Percentiles rank a stretch among this genome's conserved stretches.
Evolutionary conservation across 805 yeast species (phyloP).

Genomic region (Candida maris): DNA sequence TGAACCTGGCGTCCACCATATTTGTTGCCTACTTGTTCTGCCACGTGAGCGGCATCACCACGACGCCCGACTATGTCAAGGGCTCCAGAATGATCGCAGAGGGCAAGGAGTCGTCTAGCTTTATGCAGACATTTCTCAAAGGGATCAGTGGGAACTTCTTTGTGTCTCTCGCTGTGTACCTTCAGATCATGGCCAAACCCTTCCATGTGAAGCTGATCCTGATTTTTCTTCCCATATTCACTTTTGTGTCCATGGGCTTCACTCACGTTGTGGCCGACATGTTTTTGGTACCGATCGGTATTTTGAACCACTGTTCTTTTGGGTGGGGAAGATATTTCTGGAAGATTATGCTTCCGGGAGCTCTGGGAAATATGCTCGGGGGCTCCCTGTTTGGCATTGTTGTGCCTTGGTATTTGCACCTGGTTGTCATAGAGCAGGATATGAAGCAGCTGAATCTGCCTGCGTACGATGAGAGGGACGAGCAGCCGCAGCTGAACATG

Average conservation of each 20-base stretch:
- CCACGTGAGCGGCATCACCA: conserved; percentile 49
- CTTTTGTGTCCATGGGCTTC: conserved; percentile 76
- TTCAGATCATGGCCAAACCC: conserved; percentile 77
- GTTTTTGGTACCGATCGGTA: conserved; percentile 62
- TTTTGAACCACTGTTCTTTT: conserved; percentile 62
- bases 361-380: conserved; percentile 77
- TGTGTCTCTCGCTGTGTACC: conserved; percentile 70
- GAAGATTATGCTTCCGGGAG: conserved; percentile 69
- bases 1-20: conserved; percentile 60
- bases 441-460: conserved; percentile 61
- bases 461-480: conserved; percentile 66
- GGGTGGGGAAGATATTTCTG: conserved; percentile 65
- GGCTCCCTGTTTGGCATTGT: conserved; percentile 63
- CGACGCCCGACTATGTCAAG: conserved; percentile 35
- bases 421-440: conserved; percentile 70
- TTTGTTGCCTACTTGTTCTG: conserved; percentile 66
- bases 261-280: conserved; percentile 83
- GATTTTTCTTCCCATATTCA: conserved; percentile 65
- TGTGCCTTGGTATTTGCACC: conserved; percentile 70
- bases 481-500: conserved; percentile 72
- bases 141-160: conserved; percentile 75
- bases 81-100: conserved; percentile 50
- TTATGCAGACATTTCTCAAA: conserved; percentile 62
- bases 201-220: conserved; percentile 67
- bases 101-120: conserved; percentile 41